These are phyloP conservation scores for Fennellomyces sp. DNA, from an alignment of 371 early-diverging fungal species.

Conservation along the genomic window DNA sequence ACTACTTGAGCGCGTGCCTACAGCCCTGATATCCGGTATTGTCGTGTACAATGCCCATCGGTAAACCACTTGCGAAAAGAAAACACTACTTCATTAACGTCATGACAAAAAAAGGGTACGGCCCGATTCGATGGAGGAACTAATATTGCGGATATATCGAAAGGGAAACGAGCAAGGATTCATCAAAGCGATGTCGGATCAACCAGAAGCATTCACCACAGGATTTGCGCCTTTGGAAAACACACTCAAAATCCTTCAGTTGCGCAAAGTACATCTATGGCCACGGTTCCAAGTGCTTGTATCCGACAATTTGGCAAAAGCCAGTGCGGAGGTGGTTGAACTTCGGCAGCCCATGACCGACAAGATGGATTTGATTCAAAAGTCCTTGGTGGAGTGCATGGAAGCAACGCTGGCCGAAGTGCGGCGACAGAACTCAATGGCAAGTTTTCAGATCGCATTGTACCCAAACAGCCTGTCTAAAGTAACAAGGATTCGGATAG, in stretches of 20 bases:
- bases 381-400: constrained; percentile 85
- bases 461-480: no score
- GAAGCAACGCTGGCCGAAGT: constrained; percentile 81
- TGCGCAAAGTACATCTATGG: constrained; percentile 88
- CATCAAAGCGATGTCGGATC: constrained; percentile 94
- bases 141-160: constrained; percentile 82
- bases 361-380: constrained; percentile 84
- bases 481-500: constrained; percentile 25
- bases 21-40: constrained; percentile 81
- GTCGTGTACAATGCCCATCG: constrained; percentile 88
- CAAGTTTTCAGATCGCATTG: no score
- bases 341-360: constrained; percentile 81
- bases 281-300: constrained; percentile 86
- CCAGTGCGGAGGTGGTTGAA: constrained; percentile 74
- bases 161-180: constrained; percentile 85
- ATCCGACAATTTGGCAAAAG: constrained; percentile 58
- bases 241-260: constrained; percentile 76
- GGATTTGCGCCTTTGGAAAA: constrained; percentile 89
- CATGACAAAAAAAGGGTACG: constrained; percentile 75
- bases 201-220: constrained; percentile 73
- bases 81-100: no score
- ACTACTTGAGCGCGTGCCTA: constrained; percentile 79
- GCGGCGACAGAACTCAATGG: constrained; percentile 62
- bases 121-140: constrained; percentile 85
- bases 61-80: no score